A percentile compares a stretch with the other conserved stretches of the same genome.
These are phyloP conservation scores for Coemansia sp. DNA, from an alignment of 192 early-diverging fungal genomes.

Conservation along the genomic window DNA sequence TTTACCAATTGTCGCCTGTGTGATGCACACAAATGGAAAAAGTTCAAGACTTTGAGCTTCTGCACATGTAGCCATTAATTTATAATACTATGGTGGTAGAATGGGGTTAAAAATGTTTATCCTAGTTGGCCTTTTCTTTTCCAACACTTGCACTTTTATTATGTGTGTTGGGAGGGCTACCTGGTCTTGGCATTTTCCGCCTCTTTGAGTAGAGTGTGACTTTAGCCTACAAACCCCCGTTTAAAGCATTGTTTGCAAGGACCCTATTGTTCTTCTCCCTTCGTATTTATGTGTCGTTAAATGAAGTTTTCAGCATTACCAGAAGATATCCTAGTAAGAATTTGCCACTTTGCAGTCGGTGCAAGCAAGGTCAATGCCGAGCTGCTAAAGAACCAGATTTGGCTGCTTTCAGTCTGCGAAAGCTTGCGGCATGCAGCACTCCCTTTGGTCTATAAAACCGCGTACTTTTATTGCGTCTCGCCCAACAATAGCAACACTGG, in stretches of 20 bases:
- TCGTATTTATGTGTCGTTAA: neutral
- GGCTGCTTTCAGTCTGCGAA: neutral
- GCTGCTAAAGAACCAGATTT: neutral
- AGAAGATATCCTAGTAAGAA: neutral
- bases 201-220: neutral
- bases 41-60: too few relatives aligned
- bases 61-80: too few relatives aligned
- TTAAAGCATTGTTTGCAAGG: neutral
- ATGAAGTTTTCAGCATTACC: neutral
- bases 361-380: neutral
- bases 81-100: too few relatives aligned
- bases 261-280: neutral
- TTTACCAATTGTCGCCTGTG: neutral
- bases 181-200: neutral
- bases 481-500: neutral
- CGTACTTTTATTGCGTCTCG: neutral
- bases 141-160: too few relatives aligned
- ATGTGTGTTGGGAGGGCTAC: neutral
- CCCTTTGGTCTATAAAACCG: constrained; percentile 1
- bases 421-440: neutral
- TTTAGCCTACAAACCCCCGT: neutral
- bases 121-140: too few relatives aligned
- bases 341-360: neutral
- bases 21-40: neutral
- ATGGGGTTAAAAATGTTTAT: too few relatives aligned